phyloP scores from a whole-genome alignment of 2,329 filamentous ascomycete species.

The Aspergillus sp. region DNA sequence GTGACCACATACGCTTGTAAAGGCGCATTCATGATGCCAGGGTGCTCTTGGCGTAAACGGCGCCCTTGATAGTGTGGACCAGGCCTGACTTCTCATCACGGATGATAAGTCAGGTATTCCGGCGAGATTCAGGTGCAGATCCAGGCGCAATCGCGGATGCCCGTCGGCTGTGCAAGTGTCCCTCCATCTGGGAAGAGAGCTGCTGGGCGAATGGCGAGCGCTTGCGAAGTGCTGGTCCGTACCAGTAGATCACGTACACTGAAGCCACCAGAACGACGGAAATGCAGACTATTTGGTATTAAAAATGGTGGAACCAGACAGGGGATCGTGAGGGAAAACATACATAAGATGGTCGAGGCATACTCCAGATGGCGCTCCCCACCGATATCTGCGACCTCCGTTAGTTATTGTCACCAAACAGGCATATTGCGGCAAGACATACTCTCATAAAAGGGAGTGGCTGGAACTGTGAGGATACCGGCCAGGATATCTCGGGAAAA shows the following conservation, averaged over 20 bases:
- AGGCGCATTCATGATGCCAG: no score
- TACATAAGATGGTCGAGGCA: conserved; percentile 62
- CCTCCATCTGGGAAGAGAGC: conserved; percentile 41
- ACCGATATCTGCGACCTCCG: conserved; percentile 49
- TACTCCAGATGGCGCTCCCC: conserved; percentile 57
- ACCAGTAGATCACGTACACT: conserved; percentile 67
- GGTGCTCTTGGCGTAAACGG: no score
- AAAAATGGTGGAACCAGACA: no score
- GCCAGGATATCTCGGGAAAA: conserved; percentile 66
- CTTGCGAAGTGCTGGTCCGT: conserved; percentile 60
- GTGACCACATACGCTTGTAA: no score
- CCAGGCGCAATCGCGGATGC: no score
- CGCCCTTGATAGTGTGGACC: no score
- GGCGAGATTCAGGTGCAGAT: no score
- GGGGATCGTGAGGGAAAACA: conserved; percentile 13
- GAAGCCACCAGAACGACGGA: conserved; percentile 61
- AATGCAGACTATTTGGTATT: conserved; percentile 47
- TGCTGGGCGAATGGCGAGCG: conserved; percentile 66
- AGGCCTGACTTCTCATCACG: no score
- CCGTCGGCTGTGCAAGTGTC: no score
- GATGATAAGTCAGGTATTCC: no score
- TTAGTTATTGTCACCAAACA: background rate
- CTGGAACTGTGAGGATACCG: conserved; percentile 63
- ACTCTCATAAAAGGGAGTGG: conserved; percentile 52
- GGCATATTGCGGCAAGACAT: conserved; percentile 16